Percentiles rank a stretch among this genome's conserved stretches.
These are phyloP conservation scores for Penicillium paradoxum DNA, from an alignment of 495 filamentous ascomycete species.

Conservation along the genomic window DNA sequence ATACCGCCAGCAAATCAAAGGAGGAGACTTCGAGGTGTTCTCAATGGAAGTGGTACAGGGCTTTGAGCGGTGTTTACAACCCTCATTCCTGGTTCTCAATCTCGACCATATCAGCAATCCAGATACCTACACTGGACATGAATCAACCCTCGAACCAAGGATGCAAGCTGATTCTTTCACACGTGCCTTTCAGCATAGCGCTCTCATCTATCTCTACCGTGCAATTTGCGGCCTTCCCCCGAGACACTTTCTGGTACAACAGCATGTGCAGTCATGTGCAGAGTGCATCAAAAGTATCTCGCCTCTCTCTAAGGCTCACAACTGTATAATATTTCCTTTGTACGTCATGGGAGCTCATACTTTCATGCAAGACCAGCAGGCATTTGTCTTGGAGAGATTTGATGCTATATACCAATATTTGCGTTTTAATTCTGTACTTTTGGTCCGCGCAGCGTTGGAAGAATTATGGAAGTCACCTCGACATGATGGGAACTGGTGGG, in stretches of 20 bases:
- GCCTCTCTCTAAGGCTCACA: constrained; percentile 13
- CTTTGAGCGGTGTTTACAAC: constrained; percentile 11
- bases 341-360: constrained; percentile 18
- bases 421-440: constrained; percentile 13
- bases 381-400: constrained; percentile 10
- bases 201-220: constrained; percentile 18
- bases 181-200: constrained; percentile 16
- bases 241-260: constrained; percentile 15
- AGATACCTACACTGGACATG: constrained; percentile 3
- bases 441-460: constrained; percentile 12
- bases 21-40: background rate
- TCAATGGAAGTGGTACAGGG: constrained; percentile 10
- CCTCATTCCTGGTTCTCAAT: constrained; percentile 5
- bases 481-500: constrained; percentile 12
- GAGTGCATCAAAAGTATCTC: constrained; percentile 15
- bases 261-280: constrained; percentile 15
- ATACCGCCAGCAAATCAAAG: constrained; percentile 12
- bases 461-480: constrained; percentile 6
- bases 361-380: constrained; percentile 12
- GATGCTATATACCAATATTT: constrained; percentile 12
- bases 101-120: constrained; percentile 8
- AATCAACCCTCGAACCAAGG: constrained; percentile 1
- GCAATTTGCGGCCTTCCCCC: constrained; percentile 17
- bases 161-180: constrained; percentile 16
- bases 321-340: constrained; percentile 18